A percentile compares a stretch with the other conserved stretches of the same genome.
Conservation (phyloP, 2,329 filamentous ascomycete species). For the Paecilomyces dactylethromorphus region DNA sequence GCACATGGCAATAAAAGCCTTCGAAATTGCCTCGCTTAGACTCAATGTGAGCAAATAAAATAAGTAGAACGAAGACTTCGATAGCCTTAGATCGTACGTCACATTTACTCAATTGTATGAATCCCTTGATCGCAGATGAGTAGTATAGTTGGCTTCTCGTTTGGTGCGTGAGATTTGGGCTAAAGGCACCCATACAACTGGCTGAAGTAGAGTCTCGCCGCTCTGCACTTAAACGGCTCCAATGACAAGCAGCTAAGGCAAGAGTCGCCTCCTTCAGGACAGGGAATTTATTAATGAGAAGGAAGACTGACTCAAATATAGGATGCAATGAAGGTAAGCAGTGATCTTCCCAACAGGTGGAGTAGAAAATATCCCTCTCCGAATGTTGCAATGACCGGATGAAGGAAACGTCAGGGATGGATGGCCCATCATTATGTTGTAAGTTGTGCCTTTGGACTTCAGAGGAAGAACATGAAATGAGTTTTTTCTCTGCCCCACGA, state of each 20-base stretch:
- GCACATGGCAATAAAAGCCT: slow-evolving; percentile 15
- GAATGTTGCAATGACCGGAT: slow-evolving; percentile 13
- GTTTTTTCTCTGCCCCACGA: neutral
- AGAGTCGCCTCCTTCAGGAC: slow-evolving; percentile 12
- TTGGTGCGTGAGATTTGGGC: slow-evolving; percentile 14
- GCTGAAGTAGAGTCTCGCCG: slow-evolving; percentile 1
- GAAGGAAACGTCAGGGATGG: neutral
- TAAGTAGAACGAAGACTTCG: slow-evolving; percentile 7
- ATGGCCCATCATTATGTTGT: neutral
- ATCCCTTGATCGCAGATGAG: slow-evolving; percentile 13
- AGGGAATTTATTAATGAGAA: neutral
- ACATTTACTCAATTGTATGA: slow-evolving; percentile 4
- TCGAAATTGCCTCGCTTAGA: slow-evolving; percentile 17
- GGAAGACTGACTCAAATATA: slow-evolving; percentile 8
- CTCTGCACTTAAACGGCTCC: slow-evolving; percentile 12
- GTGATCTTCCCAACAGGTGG: slow-evolving; percentile 17
- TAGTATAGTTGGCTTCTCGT: slow-evolving; percentile 18
- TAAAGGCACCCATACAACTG: slow-evolving; percentile 2
- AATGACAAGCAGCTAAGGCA: slow-evolving; percentile 15
- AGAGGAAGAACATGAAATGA: neutral
- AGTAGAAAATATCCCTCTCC: slow-evolving; percentile 17
- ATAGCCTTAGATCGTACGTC: slow-evolving; percentile 5
- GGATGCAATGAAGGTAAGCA: slow-evolving; percentile 19
- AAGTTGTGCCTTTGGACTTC: neutral
- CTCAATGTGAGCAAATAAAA: slow-evolving; percentile 16